phyloP scores from a whole-genome alignment of 371 early-diverging fungal genomes.

The Mucor mucedo region DNA sequence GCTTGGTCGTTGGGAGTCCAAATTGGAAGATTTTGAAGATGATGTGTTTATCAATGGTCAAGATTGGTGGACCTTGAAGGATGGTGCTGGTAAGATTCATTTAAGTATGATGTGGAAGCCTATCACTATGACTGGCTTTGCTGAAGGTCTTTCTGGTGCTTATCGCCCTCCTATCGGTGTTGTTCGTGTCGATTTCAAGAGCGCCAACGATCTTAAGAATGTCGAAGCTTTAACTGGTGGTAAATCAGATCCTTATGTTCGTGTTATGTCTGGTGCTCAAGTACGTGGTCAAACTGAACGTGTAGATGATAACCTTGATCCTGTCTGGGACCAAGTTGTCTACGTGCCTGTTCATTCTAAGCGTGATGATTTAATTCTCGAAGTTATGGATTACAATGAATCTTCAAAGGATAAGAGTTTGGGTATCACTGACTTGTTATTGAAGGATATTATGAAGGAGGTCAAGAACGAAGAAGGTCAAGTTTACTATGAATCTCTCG shows the following conservation, averaged over 20 bases:
- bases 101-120: conserved; percentile 63
- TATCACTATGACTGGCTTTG: conserved; percentile 55
- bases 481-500: conserved; percentile 44
- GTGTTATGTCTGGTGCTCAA: conserved; percentile 68
- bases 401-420: conserved; percentile 70
- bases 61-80: conserved; percentile 60
- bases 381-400: conserved; percentile 82
- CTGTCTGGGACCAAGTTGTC: conserved; percentile 82
- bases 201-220: conserved; percentile 78
- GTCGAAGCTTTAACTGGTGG: conserved; percentile 71
- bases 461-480: conserved; percentile 41
- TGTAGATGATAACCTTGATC: conserved; percentile 75
- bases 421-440: conserved; percentile 58
- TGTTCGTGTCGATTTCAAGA: conserved; percentile 74
- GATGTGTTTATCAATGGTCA: conserved; percentile 41
- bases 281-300: conserved; percentile 68
- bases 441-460: conserved; percentile 50
- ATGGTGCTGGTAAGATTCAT: conserved; percentile 56
- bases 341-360: conserved; percentile 74
- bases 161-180: conserved; percentile 80
- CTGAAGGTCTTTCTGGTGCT: conserved; percentile 46
- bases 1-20: conserved; percentile 40
- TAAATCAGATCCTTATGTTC: conserved; percentile 87
- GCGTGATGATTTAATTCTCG: conserved; percentile 72
- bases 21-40: conserved; percentile 35